Evolutionary conservation across 148 eudicot genomes (phyloP).

Genomic region (Diospyros kaki): DNA sequence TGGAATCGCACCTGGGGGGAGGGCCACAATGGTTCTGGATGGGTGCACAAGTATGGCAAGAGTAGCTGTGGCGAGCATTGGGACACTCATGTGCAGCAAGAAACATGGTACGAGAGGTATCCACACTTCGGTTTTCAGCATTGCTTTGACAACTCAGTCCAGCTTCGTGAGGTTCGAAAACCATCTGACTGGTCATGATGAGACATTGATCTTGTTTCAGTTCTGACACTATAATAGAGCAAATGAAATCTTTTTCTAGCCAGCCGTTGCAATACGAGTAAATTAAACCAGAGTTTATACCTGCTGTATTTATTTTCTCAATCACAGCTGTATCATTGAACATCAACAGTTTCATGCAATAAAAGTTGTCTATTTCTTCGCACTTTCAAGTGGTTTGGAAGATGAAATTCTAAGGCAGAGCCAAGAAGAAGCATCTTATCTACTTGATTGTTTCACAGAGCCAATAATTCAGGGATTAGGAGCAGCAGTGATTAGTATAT

Average conservation of each 20-base stretch:
- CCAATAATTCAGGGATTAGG: no score
- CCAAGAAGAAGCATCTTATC: no score
- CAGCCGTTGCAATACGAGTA: neutral
- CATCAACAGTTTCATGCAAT: no score
- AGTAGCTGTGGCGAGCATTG: slow-evolving; percentile 91
- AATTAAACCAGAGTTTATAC: no score
- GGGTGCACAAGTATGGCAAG: slow-evolving; percentile 92
- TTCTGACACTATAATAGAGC: neutral
- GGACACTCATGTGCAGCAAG: slow-evolving; percentile 81
- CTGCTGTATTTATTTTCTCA: no score
- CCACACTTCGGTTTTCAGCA: slow-evolving; percentile 82
- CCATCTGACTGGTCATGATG: slow-evolving; percentile 49
- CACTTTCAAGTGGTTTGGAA: no score
- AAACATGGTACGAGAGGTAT: slow-evolving; percentile 80
- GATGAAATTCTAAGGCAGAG: no score
- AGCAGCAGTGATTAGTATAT: no score
- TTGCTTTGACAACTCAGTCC: slow-evolving; percentile 73
- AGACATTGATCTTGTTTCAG: neutral
- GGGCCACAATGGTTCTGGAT: slow-evolving; percentile 79
- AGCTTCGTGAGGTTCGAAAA: slow-evolving; percentile 59
- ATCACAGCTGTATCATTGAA: no score
- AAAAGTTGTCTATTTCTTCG: no score
- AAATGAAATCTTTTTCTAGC: no score
- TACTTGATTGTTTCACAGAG: no score
- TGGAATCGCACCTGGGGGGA: slow-evolving; percentile 99